Evolutionary conservation across 768 basidiomycete genomes (phyloP), one percentile per base, ranked within the genome.

Genomic region (Baorangia bicolor): DNA sequence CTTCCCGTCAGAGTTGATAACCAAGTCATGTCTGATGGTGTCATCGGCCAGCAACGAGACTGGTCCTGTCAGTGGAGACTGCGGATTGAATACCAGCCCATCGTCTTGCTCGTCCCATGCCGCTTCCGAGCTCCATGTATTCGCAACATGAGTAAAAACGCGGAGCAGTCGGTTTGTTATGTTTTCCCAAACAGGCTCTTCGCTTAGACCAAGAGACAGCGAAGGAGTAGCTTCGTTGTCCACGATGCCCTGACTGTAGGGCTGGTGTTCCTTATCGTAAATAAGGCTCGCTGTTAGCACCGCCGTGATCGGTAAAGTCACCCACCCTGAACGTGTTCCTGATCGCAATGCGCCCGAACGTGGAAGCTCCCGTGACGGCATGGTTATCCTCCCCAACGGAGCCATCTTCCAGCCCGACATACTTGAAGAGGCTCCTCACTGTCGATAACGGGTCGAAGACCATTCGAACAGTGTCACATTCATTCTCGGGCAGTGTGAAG

Each of bases 401-500:
- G n/a, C 34, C 30, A 11, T 49, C 50, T 31, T 48, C 56, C 40
- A 58, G 25, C 11, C 52, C 59, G 44, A 56, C 57, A 61, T 42
- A 44, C 40, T 39, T 27, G 30, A 67, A 53, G 16, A 55, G 58
- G 37, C 49, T 48, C 28, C 23, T 57, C 51, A 49, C 56, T 28
- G 61, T 54, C 50, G 55, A 51, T 44, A 56, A 51, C 37, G 66
- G 65, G 49, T 67, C 65, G 12, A 56, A 53, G 40, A 70, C 67
- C 67, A 75, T 51, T 23, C 57, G 73, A 23, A 88, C 63, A n/a
- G 73, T 65, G 63, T 91, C 88, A 57, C 81, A 76, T 45, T 86
- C 87, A 66, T 91, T 91, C 23, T 77, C 83, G 43, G 90, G 85
- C n/a, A 92, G 76, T 27, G 76, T 67, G 65, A 92, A 92, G 0